Percentiles rank a stretch among this genome's conserved stretches.
These are phyloP conservation scores for Sugiyamaella marilandica DNA, from an alignment of 805 yeast species.

Conservation along the genomic window DNA sequence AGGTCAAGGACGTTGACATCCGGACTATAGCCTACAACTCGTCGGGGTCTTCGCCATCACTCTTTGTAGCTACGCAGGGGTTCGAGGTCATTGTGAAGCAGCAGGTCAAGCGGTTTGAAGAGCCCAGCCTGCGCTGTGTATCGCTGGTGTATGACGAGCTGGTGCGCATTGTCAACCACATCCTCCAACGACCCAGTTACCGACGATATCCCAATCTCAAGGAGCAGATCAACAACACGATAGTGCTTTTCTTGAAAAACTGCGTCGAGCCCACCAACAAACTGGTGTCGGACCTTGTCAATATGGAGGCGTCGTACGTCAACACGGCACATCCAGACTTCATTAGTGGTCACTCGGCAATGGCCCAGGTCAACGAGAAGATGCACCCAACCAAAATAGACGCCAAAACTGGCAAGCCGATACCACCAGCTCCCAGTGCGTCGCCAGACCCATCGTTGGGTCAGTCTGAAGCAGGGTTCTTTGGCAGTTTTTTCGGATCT, in stretches of 20 bases:
- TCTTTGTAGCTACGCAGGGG: constrained; percentile 96
- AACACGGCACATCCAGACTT: constrained; percentile 98
- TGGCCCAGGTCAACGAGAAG: constrained; percentile 87
- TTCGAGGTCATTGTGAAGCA: constrained; percentile 94
- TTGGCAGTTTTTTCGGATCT: constrained; percentile 90
- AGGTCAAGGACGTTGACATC: constrained; percentile 90
- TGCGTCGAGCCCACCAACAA: constrained; percentile 79
- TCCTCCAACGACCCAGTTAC: constrained; percentile 74
- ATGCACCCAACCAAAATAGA: constrained; percentile 75
- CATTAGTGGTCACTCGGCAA: constrained; percentile 89
- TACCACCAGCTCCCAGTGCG: constrained; percentile 30
- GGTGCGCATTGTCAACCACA: constrained; percentile 82
- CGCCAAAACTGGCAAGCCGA: constrained; percentile 86
- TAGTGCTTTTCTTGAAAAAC: constrained; percentile 73
- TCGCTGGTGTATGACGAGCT: constrained; percentile 89
- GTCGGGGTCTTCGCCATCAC: constrained; percentile 91
- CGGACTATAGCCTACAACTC: constrained; percentile 96
- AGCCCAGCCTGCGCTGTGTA: constrained; percentile 85
- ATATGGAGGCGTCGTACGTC: constrained; percentile 86
- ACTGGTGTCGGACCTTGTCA: constrained; percentile 78
- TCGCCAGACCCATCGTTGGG: constrained; percentile 26
- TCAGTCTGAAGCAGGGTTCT: constrained; percentile 50
- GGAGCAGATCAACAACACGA: constrained; percentile 76
- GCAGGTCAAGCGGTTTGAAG: constrained; percentile 90
- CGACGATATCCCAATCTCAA: constrained; percentile 87